Conservation (phyloP, 164 flowering plant genomes). For the Cinnamomum chago region DNA sequence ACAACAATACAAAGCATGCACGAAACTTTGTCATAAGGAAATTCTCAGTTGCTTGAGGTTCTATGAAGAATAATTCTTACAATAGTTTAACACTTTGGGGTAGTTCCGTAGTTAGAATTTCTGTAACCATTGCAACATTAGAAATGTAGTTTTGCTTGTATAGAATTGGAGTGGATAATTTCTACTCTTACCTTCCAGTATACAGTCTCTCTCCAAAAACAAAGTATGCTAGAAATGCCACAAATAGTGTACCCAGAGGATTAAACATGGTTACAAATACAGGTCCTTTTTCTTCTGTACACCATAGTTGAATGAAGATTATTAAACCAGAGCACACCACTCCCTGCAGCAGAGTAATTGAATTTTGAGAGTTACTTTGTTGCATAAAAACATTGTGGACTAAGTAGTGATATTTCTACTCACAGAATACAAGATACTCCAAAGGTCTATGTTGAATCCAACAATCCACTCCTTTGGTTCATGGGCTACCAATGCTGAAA, state of each 20-base stretch:
- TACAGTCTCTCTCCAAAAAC: slow-evolving; percentile 60
- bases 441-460: slow-evolving; percentile 56
- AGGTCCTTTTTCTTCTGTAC: slow-evolving; percentile 70
- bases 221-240: slow-evolving; percentile 61
- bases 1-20: too few species aligned
- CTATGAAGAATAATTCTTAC: too few species aligned
- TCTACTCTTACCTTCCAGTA: slow-evolving; percentile 52
- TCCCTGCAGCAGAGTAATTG: slow-evolving; percentile 48
- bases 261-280: slow-evolving; percentile 88
- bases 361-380: background rate
- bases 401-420: slow-evolving; percentile 13
- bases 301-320: slow-evolving; percentile 64
- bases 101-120: too few species aligned
- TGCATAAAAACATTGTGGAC: background rate
- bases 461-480: slow-evolving; percentile 57
- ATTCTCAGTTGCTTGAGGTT: too few species aligned
- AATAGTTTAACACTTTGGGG: too few species aligned
- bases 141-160: too few species aligned
- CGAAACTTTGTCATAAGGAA: too few species aligned
- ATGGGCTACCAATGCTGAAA: slow-evolving; percentile 39
- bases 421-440: slow-evolving; percentile 61
- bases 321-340: slow-evolving; percentile 55
- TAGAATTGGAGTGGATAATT: background rate
- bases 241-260: slow-evolving; percentile 61
- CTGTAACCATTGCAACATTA: too few species aligned